Base-by-base conservation (phyloP, 1,284 basidiomycete species). In the Cronartium quercuum region DNA sequence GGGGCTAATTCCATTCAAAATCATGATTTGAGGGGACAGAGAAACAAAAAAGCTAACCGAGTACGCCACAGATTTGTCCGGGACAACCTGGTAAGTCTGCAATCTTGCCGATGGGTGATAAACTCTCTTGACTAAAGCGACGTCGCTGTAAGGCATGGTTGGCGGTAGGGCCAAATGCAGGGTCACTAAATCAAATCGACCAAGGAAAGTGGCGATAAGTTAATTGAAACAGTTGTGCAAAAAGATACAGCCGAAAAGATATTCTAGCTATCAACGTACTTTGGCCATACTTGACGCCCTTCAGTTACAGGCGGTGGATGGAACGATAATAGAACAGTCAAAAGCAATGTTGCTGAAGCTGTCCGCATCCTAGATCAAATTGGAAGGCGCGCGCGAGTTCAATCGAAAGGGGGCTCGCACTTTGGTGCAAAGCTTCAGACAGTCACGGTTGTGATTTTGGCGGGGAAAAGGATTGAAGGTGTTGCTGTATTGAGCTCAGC, bases 61-160 rank as follows among this genome's bases (percentile, higher is more conserved):
- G n/a, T 21, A 12, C 35, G 10, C 37, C 70, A 55, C 70, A 73
- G 1, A 73, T 40, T 1, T 73, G 37, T 34, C 70, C 70, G 29
- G 70, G 70, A 38, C 70, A 73, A 41, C 24, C 51, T 10, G 24
- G 9, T 21, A 73, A n/a, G 1, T 18, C 15, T 3, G n/a, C 21
- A 10, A 73, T 29, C 35, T 73, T 34, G 10, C 34, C 18, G n/a
- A 44, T 24, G 35, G 34, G 24, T 2, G 51, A 66, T 9, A 5
- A 10, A 34, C 63, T 62, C 24, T 73, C 70, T 41, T 57, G 21
- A 13, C 37, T 40, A 42, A 57, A 29, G 2, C 70, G 34, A 42
- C 70, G 29, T 35, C 70, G 70, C 7, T 35, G 40, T 24, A 73
- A 55, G n/a, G 34, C 34, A 38, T 51, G 62, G 18, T 62, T 24